Base-by-base conservation (phyloP, 495 filamentous ascomycete genomes). In the Penicillium mononematosum region DNA sequence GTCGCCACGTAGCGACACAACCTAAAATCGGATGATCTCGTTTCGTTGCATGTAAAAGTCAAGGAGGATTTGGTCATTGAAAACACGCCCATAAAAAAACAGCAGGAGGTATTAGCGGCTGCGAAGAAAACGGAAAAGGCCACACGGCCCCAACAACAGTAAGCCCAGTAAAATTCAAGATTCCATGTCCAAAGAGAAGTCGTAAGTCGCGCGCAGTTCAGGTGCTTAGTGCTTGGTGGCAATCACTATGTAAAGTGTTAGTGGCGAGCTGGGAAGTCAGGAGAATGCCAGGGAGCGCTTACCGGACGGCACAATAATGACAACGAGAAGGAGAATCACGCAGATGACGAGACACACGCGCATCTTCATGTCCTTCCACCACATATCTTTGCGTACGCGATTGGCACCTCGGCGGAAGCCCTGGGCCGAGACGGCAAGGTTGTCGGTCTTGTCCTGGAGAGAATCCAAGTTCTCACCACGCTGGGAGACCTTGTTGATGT, bases 341-440 rank as follows among this genome's bases (percentile, higher is more conserved):
- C 90, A 93, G 54, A 87, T 80, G 57, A 91, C 88, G 65, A 99
- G 78, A 73, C 92, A 98, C 77, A 97, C 94, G 67, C 93, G 86
- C 94, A 98, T 99, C 83, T 96, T 96, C 91, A 98, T 96, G 73
- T 98, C 93, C 83, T 92, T 89, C 88, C 86, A 88, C 86, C 85
- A 91, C 87, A 96, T 96, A 70, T 91, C 80, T 83, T 97, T 98
- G 64, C 93, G 84, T 55, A 98, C 93, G 61, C 90, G 82, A 77
- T 97, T 98, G 66, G 94, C 94, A 56, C 94, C 92, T 54, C 91
- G 86, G 63, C 92, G 90, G 83, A 98, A 98, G 49, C 89, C 89
- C 73, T 95, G 91, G 56, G 94, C 92, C 32, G 90, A 92, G 55
- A 83, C 81, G 41, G 90, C 89, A 59, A 99, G 83, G 73, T 93